Percentiles rank a stretch among this genome's conserved stretches.
phyloP scores from a whole-genome alignment of 345 rosid species.

The Aegle marmelos region DNA sequence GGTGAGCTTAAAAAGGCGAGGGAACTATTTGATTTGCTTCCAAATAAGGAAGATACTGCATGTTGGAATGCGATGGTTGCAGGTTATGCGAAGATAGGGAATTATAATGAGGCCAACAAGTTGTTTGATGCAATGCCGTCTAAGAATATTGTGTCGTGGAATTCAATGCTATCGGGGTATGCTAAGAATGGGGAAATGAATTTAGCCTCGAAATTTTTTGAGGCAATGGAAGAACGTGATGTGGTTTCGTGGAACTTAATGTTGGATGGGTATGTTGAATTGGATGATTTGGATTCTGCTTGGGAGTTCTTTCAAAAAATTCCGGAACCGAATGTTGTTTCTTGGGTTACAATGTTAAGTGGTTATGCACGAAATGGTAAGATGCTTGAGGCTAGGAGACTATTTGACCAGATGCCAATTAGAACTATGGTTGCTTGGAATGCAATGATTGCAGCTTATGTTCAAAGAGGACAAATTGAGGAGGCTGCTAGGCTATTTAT shows the following conservation, averaged over 20 bases:
- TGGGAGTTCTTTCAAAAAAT: conserved; percentile 9
- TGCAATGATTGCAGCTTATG: conserved; percentile 40
- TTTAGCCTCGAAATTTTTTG: not conserved
- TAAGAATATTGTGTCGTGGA: conserved; percentile 42
- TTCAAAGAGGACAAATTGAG: conserved; percentile 16
- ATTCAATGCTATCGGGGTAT: conserved; percentile 42
- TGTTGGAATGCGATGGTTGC: conserved; percentile 46
- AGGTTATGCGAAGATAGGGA: conserved; percentile 36
- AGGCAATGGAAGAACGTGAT: not conserved
- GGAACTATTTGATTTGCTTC: conserved; percentile 34
- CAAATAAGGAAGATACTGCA: conserved; percentile 28
- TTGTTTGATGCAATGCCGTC: conserved; percentile 32
- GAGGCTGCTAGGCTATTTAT: conserved; percentile 37
- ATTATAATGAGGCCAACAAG: conserved; percentile 28
- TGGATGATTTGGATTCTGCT: conserved; percentile 6
- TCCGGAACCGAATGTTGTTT: conserved; percentile 12
- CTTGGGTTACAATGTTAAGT: conserved; percentile 37
- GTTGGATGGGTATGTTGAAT: conserved; percentile 5
- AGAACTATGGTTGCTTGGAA: conserved; percentile 45
- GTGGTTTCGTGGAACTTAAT: not conserved
- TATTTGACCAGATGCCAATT: conserved; percentile 32
- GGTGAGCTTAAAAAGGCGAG: conserved; percentile 36
- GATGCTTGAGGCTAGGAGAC: conserved; percentile 26
- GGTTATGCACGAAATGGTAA: conserved; percentile 32
- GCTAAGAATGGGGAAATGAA: conserved; percentile 10